Percentiles rank a stretch among this genome's conserved stretches.
These are phyloP conservation scores for Pseudozyma tsukubaensis DNA, from an alignment of 1,284 basidiomycete species.

Conservation along the genomic window DNA sequence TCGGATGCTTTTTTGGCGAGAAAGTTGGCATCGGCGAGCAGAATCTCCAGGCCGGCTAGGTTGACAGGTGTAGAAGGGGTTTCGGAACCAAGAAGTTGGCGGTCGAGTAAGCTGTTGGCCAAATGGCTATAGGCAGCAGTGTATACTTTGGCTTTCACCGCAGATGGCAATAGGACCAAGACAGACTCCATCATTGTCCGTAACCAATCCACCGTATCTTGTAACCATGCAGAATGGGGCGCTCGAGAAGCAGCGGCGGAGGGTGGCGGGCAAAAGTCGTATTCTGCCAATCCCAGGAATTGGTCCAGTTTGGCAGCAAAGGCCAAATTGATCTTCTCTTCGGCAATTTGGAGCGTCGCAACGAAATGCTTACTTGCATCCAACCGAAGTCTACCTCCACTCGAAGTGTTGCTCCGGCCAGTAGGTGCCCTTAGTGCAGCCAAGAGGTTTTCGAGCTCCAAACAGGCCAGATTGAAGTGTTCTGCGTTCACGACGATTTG, in stretches of 20 bases:
- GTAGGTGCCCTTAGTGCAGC: conserved; percentile 79
- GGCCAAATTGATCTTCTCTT: conserved; percentile 81
- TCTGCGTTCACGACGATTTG: conserved; percentile 94
- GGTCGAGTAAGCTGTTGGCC: conserved; percentile 84
- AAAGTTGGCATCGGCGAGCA: conserved; percentile 49
- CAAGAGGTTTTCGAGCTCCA: conserved; percentile 86
- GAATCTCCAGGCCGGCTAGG: conserved; percentile 12
- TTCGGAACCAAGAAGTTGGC: conserved; percentile 47
- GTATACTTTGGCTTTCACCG: conserved; percentile 88
- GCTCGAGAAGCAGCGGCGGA: too few species aligned
- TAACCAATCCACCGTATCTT: conserved; percentile 95
- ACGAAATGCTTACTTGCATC: conserved; percentile 78
- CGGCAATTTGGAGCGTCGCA: conserved; percentile 77
- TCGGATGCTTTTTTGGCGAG: conserved; percentile 44
- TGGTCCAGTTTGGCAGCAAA: conserved; percentile 95
- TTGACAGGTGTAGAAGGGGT: conserved; percentile 16
- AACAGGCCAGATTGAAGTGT: conserved; percentile 87
- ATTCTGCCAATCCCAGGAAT: conserved; percentile 93
- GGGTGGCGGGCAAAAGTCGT: conserved; percentile 96
- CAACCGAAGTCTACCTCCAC: conserved; percentile 82
- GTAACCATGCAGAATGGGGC: conserved; percentile 91
- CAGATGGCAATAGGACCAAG: conserved; percentile 78
- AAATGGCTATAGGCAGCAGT: conserved; percentile 85
- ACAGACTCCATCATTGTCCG: conserved; percentile 95
- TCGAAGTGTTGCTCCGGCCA: too few species aligned